phyloP scores from a whole-genome alignment of 306 rosid genomes.

The Dryas drummondii region DNA sequence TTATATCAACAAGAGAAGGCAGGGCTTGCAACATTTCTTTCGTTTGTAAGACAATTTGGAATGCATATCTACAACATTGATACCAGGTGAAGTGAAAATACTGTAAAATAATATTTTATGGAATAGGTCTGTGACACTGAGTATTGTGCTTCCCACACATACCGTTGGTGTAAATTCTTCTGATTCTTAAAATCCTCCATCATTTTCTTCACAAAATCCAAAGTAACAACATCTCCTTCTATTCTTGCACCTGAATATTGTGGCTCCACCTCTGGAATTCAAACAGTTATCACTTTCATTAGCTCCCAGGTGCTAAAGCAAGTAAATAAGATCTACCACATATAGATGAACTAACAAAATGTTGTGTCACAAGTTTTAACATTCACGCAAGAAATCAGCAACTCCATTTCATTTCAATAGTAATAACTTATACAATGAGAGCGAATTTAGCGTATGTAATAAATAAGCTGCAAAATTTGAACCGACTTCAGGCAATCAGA shows the following conservation, averaged over 20 bases:
- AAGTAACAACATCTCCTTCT: slow-evolving; percentile 83
- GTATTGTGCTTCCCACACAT: slow-evolving; percentile 28
- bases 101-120: slow-evolving; percentile 21
- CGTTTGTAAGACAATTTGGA: slow-evolving; percentile 85
- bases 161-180: slow-evolving; percentile 88
- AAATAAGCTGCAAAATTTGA: background rate
- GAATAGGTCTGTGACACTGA: slow-evolving; percentile 13
- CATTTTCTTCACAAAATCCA: slow-evolving; percentile 95
- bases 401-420: slow-evolving; percentile 3
- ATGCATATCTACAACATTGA: slow-evolving; percentile 69
- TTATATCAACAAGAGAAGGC: slow-evolving; percentile 90
- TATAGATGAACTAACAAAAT: background rate
- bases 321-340: background rate
- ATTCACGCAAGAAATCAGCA: slow-evolving; percentile 6
- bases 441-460: background rate
- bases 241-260: slow-evolving; percentile 91
- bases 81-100: slow-evolving; percentile 22
- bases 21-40: slow-evolving; percentile 71
- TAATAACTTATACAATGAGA: background rate
- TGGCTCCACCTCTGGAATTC: slow-evolving; percentile 81
- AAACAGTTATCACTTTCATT: slow-evolving; percentile 33
- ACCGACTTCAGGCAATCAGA: background rate
- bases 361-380: background rate
- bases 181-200: slow-evolving; percentile 95
- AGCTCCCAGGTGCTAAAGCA: slow-evolving; percentile 26